Evolutionary conservation across 371 early-diverging fungal species (phyloP).

Genomic region (Batkoa obscura): DNA sequence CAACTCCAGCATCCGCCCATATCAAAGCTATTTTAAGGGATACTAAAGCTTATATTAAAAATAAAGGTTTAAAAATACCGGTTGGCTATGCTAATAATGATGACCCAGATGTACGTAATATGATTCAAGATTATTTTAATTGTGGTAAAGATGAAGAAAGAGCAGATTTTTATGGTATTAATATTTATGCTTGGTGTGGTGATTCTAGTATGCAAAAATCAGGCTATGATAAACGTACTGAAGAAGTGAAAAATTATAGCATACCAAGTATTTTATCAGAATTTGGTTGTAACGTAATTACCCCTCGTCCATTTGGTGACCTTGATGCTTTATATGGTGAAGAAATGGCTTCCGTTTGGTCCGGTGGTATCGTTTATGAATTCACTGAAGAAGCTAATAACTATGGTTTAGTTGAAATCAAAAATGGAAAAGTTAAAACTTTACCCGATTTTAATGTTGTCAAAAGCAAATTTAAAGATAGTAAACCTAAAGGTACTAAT

Average conservation of each 20-base stretch:
- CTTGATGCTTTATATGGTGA: slow-evolving; percentile 34
- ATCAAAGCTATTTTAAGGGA: slow-evolving; percentile 58
- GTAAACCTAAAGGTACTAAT: neutral
- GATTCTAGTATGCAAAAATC: slow-evolving; percentile 25
- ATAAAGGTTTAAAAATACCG: slow-evolving; percentile 28
- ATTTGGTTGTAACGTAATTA: slow-evolving; percentile 36
- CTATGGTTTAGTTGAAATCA: slow-evolving; percentile 39
- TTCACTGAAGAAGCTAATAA: slow-evolving; percentile 59
- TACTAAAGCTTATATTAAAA: slow-evolving; percentile 35
- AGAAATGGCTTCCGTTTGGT: slow-evolving; percentile 42
- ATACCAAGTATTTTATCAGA: slow-evolving; percentile 43
- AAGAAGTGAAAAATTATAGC: slow-evolving; percentile 25
- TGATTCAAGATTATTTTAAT: slow-evolving; percentile 46
- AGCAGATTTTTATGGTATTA: slow-evolving; percentile 54
- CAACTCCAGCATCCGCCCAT: slow-evolving; percentile 43
- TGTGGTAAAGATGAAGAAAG: slow-evolving; percentile 43
- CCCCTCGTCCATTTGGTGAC: slow-evolving; percentile 31
- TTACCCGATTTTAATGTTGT: neutral
- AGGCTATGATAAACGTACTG: slow-evolving; percentile 33
- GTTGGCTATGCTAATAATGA: slow-evolving; percentile 70
- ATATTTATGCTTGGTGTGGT: slow-evolving; percentile 49
- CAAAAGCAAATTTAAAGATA: neutral
- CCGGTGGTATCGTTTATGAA: slow-evolving; percentile 64
- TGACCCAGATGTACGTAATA: slow-evolving; percentile 41
- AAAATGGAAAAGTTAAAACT: neutral